phyloP scores from a whole-genome alignment of 2,329 filamentous ascomycete species.

The Plectosphaerella cucumerina region DNA sequence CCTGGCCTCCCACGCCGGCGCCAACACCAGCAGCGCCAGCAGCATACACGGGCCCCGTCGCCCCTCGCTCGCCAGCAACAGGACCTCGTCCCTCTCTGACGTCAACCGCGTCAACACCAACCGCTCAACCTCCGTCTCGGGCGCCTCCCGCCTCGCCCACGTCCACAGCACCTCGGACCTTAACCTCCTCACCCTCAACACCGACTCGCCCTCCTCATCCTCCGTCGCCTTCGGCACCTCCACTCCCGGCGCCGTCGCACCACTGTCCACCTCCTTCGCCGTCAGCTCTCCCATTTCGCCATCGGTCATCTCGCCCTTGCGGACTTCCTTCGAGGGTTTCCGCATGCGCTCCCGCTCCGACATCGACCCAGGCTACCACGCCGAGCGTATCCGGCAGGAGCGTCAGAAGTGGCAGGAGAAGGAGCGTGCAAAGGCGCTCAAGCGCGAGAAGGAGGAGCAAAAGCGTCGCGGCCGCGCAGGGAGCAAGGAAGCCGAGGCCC shows the following conservation, averaged over 20 bases:
- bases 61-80: constrained; percentile 34
- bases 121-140: constrained; percentile 16
- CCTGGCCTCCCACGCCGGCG: constrained; percentile 20
- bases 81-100: constrained; percentile 34
- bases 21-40: constrained; percentile 14
- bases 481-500: constrained; percentile 29
- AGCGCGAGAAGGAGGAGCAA: constrained; percentile 55
- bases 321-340: constrained; percentile 57
- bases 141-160: constrained; percentile 35
- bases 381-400: constrained; percentile 56
- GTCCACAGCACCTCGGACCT: constrained; percentile 46
- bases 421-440: constrained; percentile 58
- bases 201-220: constrained; percentile 30
- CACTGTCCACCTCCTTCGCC: constrained; percentile 18
- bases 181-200: constrained; percentile 23
- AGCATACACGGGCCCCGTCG: constrained; percentile 19
- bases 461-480: constrained; percentile 55
- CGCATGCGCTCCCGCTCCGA: constrained; percentile 59
- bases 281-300: constrained; percentile 25
- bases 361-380: constrained; percentile 46
- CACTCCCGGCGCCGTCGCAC: constrained; percentile 20
- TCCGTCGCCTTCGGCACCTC: constrained; percentile 16
- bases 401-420: constrained; percentile 61
- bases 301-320: constrained; percentile 47
- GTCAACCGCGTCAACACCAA: constrained; percentile 22